Evolutionary conservation across 352 stramenopile species (phyloP).

Genomic region (Phytophthora gonapodyides): DNA sequence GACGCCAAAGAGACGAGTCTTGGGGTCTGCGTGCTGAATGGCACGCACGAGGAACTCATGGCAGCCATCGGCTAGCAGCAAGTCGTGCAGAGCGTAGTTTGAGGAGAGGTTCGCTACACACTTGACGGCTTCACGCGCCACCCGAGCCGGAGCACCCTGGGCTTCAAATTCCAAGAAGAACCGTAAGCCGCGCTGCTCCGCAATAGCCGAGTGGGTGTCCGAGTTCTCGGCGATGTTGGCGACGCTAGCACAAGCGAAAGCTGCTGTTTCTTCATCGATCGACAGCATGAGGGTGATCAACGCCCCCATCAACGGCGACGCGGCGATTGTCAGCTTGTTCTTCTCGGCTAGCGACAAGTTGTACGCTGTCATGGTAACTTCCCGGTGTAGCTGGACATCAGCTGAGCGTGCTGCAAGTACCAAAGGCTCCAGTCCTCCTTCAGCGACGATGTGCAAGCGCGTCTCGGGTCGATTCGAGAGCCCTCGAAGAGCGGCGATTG

Average conservation of each 20-base stretch:
- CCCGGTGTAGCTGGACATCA: slow-evolving; percentile 80
- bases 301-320: slow-evolving; percentile 73
- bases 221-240: slow-evolving; percentile 94
- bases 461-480: slow-evolving; percentile 86
- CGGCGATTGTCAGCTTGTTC: slow-evolving; percentile 94
- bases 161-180: slow-evolving; percentile 81
- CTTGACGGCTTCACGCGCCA: slow-evolving; percentile 72
- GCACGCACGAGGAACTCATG: slow-evolving; percentile 84
- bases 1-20: slow-evolving; percentile 86
- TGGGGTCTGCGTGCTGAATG: slow-evolving; percentile 59
- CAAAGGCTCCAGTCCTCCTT: slow-evolving; percentile 91
- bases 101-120: slow-evolving; percentile 75
- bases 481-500: slow-evolving; percentile 91
- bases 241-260: slow-evolving; percentile 80
- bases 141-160: slow-evolving; percentile 24
- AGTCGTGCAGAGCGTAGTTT: slow-evolving; percentile 89
- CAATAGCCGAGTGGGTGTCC: slow-evolving; percentile 86
- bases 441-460: slow-evolving; percentile 87
- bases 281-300: slow-evolving; percentile 90
- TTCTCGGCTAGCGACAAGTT: slow-evolving; percentile 94
- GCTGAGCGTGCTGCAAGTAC: slow-evolving; percentile 76
- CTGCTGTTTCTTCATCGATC: slow-evolving; percentile 67
- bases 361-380: slow-evolving; percentile 91
- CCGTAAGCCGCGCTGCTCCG: slow-evolving; percentile 67
- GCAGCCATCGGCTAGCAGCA: slow-evolving; percentile 74